Evolutionary conservation across 2,329 filamentous ascomycete genomes (phyloP), one percentile per base, ranked within the genome.

Genomic region (Daldinia sp.): DNA sequence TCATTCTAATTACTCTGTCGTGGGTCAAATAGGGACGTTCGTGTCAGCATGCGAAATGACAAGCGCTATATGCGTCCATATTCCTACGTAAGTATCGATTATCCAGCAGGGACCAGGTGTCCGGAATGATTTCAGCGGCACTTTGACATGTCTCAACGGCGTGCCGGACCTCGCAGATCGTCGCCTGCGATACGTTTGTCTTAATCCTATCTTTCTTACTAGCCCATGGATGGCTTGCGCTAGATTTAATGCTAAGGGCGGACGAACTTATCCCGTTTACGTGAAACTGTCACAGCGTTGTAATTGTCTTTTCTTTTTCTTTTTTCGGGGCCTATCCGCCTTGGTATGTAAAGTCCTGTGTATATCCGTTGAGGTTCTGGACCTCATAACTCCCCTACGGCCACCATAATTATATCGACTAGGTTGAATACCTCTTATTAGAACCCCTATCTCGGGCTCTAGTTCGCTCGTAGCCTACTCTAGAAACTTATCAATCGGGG

Each of bases 61-160:
- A 13, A 3, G 25, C 15, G 43, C 43, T 15, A 43, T 21, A 43
- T 23, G 21, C 5, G 9, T 6, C 29, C 6, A 32, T 21, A 48
- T 19, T 21, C 15, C 43, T 30, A 30, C 48, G 48, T 49, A 53
- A n/a, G 45, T 53, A 47, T 47, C 51, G 30, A 34, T 27, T 50
- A 13, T 43, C 29, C 8, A 55, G 10, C 58, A 68, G 45, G 65
- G 63, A 57, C 63, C 54, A 63, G 65, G 61, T 23, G 47, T 29
- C 34, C 66, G 66, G 61, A 35, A 66, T 57, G 41, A 64, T 63
- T 50, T 43, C 54, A 68, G 54, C 62, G 43, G 41, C 53, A 34
- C 25, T 50, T 52, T 51, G 41, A 29, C 39, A 57, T 64, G 66
- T 68, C 63, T 68, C 56, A 66, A 39, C 58, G 56, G 30, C 48